Conservation (phyloP, 23 red algal species). For the Rhodosorus marinus region DNA sequence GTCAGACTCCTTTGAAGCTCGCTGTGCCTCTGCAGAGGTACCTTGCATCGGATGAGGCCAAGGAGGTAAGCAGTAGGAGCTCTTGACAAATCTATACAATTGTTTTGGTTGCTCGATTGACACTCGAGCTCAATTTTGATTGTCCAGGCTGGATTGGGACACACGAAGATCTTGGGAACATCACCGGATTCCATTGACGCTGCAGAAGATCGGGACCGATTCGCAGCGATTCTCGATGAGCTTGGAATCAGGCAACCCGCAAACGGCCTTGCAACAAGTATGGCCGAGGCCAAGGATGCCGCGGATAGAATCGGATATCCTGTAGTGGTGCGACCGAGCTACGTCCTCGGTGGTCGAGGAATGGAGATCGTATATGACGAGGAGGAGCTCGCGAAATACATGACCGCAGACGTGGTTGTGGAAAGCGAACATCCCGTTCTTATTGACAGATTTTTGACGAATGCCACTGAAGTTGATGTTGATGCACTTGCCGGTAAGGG, state of each 20-base stretch:
- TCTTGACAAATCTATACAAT: no score
- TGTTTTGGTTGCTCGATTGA: no score
- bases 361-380: conserved; percentile 96
- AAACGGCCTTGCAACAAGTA: conserved; percentile 77
- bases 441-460: conserved; percentile 83
- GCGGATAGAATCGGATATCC: conserved; percentile 68
- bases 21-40: conserved; percentile 77
- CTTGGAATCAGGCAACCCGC: conserved; percentile 73
- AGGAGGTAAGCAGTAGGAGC: conserved; percentile 39
- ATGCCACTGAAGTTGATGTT: conserved; percentile 97
- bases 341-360: conserved; percentile 94
- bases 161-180: conserved; percentile 75
- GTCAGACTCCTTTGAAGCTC: conserved; percentile 91
- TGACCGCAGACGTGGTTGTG: conserved; percentile 85
- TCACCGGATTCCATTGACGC: conserved; percentile 83
- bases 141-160: no score
- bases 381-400: conserved; percentile 63
- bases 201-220: conserved; percentile 91
- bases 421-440: conserved; percentile 95
- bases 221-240: conserved; percentile 72
- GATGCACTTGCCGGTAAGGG: conserved; percentile 80
- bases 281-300: conserved; percentile 44
- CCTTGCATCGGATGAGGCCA: conserved; percentile 55
- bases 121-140: no score
- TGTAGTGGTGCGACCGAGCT: conserved; percentile 87